Base-by-base conservation (phyloP, 2,329 filamentous ascomycete genomes). In the Penicillium sp. region DNA sequence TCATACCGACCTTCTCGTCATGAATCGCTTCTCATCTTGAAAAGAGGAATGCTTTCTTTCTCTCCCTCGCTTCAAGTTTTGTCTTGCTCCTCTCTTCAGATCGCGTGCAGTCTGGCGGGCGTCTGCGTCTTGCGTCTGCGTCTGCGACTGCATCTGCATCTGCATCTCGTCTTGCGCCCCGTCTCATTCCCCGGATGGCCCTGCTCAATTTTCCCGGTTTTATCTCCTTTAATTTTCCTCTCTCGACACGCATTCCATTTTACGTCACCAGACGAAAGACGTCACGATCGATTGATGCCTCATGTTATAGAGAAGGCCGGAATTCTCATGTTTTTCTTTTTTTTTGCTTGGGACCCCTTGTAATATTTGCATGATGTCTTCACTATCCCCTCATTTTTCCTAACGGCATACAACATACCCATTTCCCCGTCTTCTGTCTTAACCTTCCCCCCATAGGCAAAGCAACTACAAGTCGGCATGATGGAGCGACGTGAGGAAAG, bases 281-380 rank as follows among this genome's bases (percentile, higher is more conserved):
- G 68, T 76, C 76, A 78, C 71, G 75, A 76, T 76, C 73, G 70
- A 76, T 76, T 73, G 70, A 76, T 73, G 74, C 71, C 71, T 76
- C 70, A 76, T 74, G 72, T 71, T 72, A 76, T 77, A 77, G 74
- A 76, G 69, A 74, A 72, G 72, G 68, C 63, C 65, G 67, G 71
- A 68, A 65, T 59, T 59, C 19, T 22, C 19, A 22, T 22, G 19
- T 22, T 22, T 53, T 37, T 62, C 61, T 67, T 66, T 63, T 66
- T 55, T 55, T 48, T 11, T 65, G 63, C 64, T 64, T 61, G 66
- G 64, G 59, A 55, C 53, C 48, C 62, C 59, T 66, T 70, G 67
- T 71, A 69, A 64, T 70, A 69, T 66, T 68, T 63, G 63, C 60
- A 65, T 62, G 61, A 63, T 62, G 58, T 65, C 58, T 61, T 71